phyloP scores from a whole-genome alignment of 441 rosid species.

The Eruca vesicaria region DNA sequence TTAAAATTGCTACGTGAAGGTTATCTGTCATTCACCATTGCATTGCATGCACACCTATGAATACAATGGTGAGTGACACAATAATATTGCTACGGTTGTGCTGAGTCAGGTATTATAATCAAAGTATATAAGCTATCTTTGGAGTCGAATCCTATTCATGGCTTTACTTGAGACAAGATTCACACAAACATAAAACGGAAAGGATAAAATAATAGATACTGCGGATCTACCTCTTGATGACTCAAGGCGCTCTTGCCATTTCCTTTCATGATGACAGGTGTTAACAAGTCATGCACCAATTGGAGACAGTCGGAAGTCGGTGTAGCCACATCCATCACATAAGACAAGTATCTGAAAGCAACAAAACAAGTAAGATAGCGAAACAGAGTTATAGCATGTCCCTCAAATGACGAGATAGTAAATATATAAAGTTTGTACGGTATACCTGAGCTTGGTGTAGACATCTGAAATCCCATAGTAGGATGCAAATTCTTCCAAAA shows the following conservation, averaged over 20 bases:
- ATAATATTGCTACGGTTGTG: neutral
- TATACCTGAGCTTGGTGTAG: conserved; percentile 89
- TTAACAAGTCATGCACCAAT: conserved; percentile 78
- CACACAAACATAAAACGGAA: neutral
- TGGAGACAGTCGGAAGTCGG: conserved; percentile 97
- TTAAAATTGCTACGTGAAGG: neutral
- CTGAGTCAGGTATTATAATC: neutral
- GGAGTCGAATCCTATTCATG: neutral
- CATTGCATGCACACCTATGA: neutral
- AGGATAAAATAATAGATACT: neutral
- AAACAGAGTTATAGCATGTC: conserved; percentile 13
- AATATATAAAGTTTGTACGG: neutral
- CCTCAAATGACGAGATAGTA: neutral
- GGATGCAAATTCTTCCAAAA: conserved; percentile 84
- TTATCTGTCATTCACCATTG: conserved; percentile 8
- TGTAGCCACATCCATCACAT: conserved; percentile 97
- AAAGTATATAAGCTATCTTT: conserved; percentile 1
- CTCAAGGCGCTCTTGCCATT: conserved; percentile 77
- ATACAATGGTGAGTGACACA: neutral
- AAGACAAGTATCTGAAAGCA: conserved; percentile 80
- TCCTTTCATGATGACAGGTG: conserved; percentile 89
- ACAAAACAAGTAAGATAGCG: conserved; percentile 16
- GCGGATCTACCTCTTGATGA: conserved; percentile 85
- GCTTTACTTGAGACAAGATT: neutral
- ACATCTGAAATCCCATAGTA: conserved; percentile 94